These are phyloP conservation scores for Cladosporium halotolerans DNA, from an alignment of 2,329 filamentous ascomycete species.

Conservation along the genomic window DNA sequence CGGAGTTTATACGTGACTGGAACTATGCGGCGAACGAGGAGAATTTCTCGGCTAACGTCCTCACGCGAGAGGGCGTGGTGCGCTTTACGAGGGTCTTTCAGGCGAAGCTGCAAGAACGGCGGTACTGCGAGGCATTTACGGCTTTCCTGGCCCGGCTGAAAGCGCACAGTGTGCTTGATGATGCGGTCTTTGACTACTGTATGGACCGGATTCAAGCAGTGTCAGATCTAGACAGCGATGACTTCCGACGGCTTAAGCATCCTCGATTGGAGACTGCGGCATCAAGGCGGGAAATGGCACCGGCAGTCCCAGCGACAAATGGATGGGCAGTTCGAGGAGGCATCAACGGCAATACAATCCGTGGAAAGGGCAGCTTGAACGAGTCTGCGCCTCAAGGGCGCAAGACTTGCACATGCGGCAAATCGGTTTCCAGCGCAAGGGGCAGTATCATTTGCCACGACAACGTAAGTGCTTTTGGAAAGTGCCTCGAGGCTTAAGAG, in stretches of 20 bases:
- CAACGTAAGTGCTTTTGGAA: conserved; percentile 11
- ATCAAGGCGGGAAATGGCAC: conserved; percentile 9
- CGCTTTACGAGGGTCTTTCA: conserved; percentile 32
- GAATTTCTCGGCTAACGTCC: conserved; percentile 27
- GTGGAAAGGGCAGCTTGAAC: too few species aligned
- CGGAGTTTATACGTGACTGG: conserved; percentile 32
- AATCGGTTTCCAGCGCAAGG: conserved; percentile 8
- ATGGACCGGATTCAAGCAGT: neutral
- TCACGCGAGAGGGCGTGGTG: conserved; percentile 33
- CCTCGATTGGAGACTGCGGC: neutral
- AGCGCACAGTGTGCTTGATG: conserved; percentile 14
- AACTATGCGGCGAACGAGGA: conserved; percentile 35
- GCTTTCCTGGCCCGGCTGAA: conserved; percentile 25
- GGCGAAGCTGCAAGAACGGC: conserved; percentile 18
- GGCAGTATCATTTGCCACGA: conserved; percentile 20
- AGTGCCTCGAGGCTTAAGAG: neutral
- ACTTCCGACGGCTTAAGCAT: neutral
- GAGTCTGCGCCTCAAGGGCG: too few species aligned
- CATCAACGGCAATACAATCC: neutral
- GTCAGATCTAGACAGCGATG: neutral
- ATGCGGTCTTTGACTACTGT: neutral
- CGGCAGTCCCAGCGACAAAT: conserved; percentile 3
- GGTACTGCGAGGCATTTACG: conserved; percentile 30
- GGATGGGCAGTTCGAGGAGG: neutral
- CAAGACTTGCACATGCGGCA: conserved; percentile 16